Percentiles rank a stretch among this genome's conserved stretches.
Evolutionary conservation across 176 grass and related monocot species (phyloP).

Genomic region (Musa acuminata): DNA sequence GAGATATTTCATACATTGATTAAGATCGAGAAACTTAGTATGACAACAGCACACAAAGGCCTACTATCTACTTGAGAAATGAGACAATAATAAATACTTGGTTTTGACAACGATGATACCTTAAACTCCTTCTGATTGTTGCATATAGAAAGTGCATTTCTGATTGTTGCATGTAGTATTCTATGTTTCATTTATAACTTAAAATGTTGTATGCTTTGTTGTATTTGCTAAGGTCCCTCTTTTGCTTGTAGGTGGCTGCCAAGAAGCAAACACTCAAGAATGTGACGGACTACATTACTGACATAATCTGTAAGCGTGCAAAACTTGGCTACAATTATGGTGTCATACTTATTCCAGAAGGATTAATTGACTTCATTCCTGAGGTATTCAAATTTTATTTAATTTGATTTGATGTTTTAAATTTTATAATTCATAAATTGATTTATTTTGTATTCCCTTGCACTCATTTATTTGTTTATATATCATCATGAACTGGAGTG

Average conservation of each 20-base stretch:
- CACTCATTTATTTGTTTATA: conserved; percentile 4
- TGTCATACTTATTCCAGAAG: conserved; percentile 93
- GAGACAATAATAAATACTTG: too few species aligned
- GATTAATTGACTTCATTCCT: conserved; percentile 88
- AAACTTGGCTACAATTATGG: conserved; percentile 93
- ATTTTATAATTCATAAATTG: neutral
- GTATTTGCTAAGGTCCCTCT: too few species aligned
- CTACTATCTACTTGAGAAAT: too few species aligned
- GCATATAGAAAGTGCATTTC: too few species aligned
- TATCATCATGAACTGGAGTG: neutral
- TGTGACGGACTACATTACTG: conserved; percentile 85
- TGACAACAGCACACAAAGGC: too few species aligned
- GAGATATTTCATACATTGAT: too few species aligned
- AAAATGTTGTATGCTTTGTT: too few species aligned
- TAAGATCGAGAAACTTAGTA: too few species aligned
- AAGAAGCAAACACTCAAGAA: conserved; percentile 48
- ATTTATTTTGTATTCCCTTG: neutral
- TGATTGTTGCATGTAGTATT: too few species aligned
- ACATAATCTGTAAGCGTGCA: conserved; percentile 71
- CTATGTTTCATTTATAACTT: too few species aligned
- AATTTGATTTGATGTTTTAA: conserved; percentile 23
- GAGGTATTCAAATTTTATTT: conserved; percentile 45
- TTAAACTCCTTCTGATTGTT: too few species aligned
- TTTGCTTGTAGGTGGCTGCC: conserved; percentile 40
- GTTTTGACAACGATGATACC: too few species aligned